phyloP scores from a whole-genome alignment of 305 asterid species.

The Fraxinus platypoda region DNA sequence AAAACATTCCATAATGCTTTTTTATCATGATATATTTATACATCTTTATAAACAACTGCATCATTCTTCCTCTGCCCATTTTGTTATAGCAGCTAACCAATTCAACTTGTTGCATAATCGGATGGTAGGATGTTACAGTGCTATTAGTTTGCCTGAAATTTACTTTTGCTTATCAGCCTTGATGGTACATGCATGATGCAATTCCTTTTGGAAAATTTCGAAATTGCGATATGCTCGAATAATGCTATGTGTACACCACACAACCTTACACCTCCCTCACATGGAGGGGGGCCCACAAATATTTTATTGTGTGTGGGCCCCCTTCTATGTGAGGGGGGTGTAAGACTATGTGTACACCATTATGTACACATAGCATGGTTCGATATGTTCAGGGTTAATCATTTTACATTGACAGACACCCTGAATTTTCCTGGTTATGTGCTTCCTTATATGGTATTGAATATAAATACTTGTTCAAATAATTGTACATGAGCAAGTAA shows the following conservation, averaged over 20 bases:
- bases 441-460: slow-evolving; percentile 2
- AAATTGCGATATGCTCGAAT: neutral
- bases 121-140: slow-evolving; percentile 10
- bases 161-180: slow-evolving; percentile 14
- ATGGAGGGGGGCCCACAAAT: too few relatives aligned
- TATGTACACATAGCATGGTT: too few relatives aligned
- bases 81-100: neutral
- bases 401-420: neutral
- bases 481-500: neutral
- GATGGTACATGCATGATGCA: slow-evolving; percentile 15
- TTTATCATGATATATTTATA: neutral
- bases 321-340: too few relatives aligned
- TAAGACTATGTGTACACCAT: too few relatives aligned
- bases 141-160: neutral
- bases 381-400: neutral
- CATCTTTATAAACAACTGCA: neutral
- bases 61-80: slow-evolving; percentile 7
- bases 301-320: too few relatives aligned
- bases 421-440: neutral
- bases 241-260: too few relatives aligned
- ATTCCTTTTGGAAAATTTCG: slow-evolving; percentile 4
- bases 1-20: neutral
- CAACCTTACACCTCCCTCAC: too few relatives aligned
- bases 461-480: neutral
- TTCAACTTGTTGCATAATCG: neutral